Conservation (phyloP, 2,329 filamentous ascomycete genomes). For the Bipolaris victoriae region DNA sequence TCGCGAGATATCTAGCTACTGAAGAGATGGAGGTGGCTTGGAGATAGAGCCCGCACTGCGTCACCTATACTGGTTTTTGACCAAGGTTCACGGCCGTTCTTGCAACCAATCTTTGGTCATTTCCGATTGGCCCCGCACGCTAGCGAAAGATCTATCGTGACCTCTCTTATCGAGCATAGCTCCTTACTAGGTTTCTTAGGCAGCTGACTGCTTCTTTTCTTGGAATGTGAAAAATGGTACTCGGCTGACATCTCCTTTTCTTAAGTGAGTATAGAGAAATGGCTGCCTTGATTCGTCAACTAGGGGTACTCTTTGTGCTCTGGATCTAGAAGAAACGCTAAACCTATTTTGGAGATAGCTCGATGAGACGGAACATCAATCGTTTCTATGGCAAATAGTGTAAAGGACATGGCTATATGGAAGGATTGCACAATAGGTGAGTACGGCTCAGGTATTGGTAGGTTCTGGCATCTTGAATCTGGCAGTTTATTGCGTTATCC, state of each 20-base stretch:
- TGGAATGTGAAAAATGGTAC: neutral
- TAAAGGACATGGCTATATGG: neutral
- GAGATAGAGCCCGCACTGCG: neutral
- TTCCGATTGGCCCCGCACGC: conserved; percentile 2
- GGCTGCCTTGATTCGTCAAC: neutral
- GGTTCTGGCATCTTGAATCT: neutral
- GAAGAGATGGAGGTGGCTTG: neutral
- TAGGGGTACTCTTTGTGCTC: neutral
- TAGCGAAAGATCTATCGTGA: neutral
- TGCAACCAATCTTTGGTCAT: conserved; percentile 1
- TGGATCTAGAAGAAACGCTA: neutral
- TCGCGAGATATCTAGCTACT: neutral
- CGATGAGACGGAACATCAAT: neutral
- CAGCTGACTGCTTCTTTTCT: neutral
- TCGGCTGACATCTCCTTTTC: neutral
- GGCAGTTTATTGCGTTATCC: neutral
- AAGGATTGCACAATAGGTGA: neutral
- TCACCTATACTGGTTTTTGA: neutral
- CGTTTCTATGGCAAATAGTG: neutral
- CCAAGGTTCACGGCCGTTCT: neutral
- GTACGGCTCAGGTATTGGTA: neutral
- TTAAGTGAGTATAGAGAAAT: neutral
- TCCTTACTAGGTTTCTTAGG: neutral
- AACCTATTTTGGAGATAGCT: neutral
- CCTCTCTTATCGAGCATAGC: neutral